phyloP scores from a whole-genome alignment of 768 basidiomycete genomes.

The Trametes gibbosa region DNA sequence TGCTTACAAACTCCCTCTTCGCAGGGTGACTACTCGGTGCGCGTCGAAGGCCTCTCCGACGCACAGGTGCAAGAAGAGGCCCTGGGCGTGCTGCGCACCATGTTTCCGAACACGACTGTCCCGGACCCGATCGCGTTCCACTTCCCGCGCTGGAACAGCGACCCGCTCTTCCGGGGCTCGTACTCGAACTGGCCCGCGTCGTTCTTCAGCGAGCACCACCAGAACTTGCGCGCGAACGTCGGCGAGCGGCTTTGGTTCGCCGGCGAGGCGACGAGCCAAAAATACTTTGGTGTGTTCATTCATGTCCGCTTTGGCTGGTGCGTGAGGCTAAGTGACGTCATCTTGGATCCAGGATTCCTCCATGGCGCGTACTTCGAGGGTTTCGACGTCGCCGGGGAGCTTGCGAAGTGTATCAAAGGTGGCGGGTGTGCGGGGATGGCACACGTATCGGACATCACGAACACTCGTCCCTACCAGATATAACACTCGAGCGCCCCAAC shows the following conservation, averaged over 20 bases:
- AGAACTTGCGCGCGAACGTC: constrained; percentile 56
- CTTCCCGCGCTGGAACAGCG: constrained; percentile 48
- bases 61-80: constrained; percentile 49
- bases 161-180: constrained; percentile 54
- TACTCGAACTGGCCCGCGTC: constrained; percentile 66
- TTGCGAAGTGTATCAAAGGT: constrained; percentile 29
- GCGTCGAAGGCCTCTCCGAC: constrained; percentile 52
- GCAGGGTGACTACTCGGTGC: constrained; percentile 56
- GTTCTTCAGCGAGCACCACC: constrained; percentile 49
- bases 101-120: constrained; percentile 52
- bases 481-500: not conserved
- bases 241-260: constrained; percentile 54
- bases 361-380: constrained; percentile 37
- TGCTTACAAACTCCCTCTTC: not conserved
- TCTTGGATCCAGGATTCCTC: constrained; percentile 25
- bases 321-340: too few relatives aligned
- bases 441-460: constrained; percentile 24
- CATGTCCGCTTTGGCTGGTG: too few relatives aligned
- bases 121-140: constrained; percentile 54
- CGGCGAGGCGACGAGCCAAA: constrained; percentile 57
- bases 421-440: constrained; percentile 12
- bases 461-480: constrained; percentile 23
- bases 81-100: constrained; percentile 48
- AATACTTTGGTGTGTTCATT: constrained; percentile 50
- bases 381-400: constrained; percentile 24